Evolutionary conservation across 106 monocot genomes (phyloP).

Genomic region (Agapanthus africanus): DNA sequence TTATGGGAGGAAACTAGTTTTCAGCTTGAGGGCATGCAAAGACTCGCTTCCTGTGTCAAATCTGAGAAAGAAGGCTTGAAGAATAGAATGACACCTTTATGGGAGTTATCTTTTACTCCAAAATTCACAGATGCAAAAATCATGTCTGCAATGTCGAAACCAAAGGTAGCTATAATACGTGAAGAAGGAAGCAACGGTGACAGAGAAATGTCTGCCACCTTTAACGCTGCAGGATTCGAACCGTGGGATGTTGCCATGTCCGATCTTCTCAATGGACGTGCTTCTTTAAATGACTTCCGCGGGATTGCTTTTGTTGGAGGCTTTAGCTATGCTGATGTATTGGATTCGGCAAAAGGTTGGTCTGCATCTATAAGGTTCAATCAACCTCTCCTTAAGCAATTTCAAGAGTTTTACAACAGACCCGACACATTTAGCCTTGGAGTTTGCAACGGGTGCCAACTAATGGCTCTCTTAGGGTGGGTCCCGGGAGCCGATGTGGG

Average conservation of each 20-base stretch:
- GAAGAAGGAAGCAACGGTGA: conserved; percentile 99
- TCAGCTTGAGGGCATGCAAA: conserved; percentile 71
- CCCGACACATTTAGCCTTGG: conserved; percentile 91
- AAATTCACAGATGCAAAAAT: conserved; percentile 47
- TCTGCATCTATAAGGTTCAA: conserved; percentile 88
- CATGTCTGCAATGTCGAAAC: conserved; percentile 33
- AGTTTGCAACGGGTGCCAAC: conserved; percentile 92
- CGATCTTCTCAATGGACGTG: conserved; percentile 48
- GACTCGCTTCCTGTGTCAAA: conserved; percentile 70
- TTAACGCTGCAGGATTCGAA: conserved; percentile 87
- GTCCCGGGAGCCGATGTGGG: conserved; percentile 52
- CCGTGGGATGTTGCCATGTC: conserved; percentile 96
- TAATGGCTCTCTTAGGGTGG: conserved; percentile 98
- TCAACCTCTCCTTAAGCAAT: conserved; percentile 45
- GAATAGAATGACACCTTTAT: conserved; percentile 44
- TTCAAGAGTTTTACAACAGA: conserved; percentile 71
- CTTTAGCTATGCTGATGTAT: conserved; percentile 94
- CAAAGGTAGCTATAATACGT: conserved; percentile 87
- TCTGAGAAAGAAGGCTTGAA: conserved; percentile 77
- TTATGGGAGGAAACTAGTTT: conserved; percentile 96
- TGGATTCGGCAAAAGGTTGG: conserved; percentile 96
- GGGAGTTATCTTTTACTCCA: conserved; percentile 72
- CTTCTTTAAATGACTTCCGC: conserved; percentile 53
- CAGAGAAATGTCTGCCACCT: conserved; percentile 93
- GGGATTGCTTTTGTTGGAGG: conserved; percentile 97